phyloP scores from a whole-genome alignment of 768 basidiomycete species.

The Leccinum longicurvipes region DNA sequence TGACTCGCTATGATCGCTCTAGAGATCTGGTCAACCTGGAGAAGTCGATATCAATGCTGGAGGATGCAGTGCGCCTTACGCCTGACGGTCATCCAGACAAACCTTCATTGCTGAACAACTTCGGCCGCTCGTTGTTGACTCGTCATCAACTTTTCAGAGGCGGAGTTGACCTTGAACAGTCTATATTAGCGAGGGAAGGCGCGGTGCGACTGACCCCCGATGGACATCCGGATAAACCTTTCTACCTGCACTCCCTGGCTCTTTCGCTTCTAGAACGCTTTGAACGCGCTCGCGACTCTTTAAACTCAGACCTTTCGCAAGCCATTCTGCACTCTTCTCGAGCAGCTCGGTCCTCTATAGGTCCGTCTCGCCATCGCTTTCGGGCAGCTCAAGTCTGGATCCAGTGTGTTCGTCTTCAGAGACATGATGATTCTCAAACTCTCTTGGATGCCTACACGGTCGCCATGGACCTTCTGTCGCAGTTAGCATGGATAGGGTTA shows the following conservation, averaged over 20 bases:
- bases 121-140: not conserved
- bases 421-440: not conserved
- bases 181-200: not conserved
- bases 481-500: not conserved
- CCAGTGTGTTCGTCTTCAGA: not conserved
- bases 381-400: not conserved
- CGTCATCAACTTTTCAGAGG: not conserved
- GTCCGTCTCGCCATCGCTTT: not conserved
- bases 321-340: not conserved
- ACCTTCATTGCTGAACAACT: not conserved
- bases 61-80: not conserved
- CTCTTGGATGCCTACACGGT: not conserved
- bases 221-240: not conserved
- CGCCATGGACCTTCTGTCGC: not conserved
- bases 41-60: not conserved
- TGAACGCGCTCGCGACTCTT: not conserved
- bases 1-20: not conserved
- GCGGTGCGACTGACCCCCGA: not conserved
- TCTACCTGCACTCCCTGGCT: not conserved
- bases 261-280: not conserved
- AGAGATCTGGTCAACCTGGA: not conserved
- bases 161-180: not conserved
- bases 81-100: not conserved
- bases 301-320: not conserved
- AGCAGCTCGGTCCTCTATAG: not conserved